Evolutionary conservation across 805 yeast species (phyloP).

Genomic region (Clavispora phyllophila): DNA sequence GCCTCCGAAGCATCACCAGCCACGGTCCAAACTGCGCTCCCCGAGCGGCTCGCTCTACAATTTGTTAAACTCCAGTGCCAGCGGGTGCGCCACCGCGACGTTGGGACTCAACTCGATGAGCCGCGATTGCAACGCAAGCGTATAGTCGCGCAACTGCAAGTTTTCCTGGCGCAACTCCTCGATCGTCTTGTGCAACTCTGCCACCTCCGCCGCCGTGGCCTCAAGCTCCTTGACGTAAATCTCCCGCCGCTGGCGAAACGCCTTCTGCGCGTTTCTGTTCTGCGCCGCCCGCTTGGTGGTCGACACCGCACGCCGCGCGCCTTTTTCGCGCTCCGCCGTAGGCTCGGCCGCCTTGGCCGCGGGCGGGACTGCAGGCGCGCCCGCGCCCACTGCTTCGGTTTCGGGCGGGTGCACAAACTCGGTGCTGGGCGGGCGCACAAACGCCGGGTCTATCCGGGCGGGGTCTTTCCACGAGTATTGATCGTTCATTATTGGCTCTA

Average conservation of each 20-base stretch:
- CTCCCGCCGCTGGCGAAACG: conserved; percentile 83
- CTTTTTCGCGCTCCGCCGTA: not conserved
- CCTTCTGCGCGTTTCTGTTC: conserved; percentile 87
- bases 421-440: conserved; percentile 21
- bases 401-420: conserved; percentile 1
- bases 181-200: conserved; percentile 57
- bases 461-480: conserved; percentile 16
- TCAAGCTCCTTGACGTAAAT: conserved; percentile 77
- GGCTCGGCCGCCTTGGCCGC: not conserved
- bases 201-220: conserved; percentile 57
- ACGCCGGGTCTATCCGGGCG: conserved; percentile 27
- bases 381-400: not conserved
- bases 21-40: not conserved
- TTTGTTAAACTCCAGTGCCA: conserved; percentile 1
- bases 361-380: not conserved
- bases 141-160: conserved; percentile 65
- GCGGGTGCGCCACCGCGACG: conserved; percentile 1
- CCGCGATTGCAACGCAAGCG: conserved; percentile 62
- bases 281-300: conserved; percentile 85
- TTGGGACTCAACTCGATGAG: conserved; percentile 42
- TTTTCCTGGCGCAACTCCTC: conserved; percentile 68
- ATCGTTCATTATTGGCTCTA: conserved; percentile 23
- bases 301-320: conserved; percentile 27
- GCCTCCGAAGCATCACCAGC: no score
- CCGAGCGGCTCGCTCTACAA: not conserved